Evolutionary conservation across 1,284 basidiomycete species (phyloP), one percentile per base, ranked within the genome.

Genomic region (Neotropicomus parvogracilis): DNA sequence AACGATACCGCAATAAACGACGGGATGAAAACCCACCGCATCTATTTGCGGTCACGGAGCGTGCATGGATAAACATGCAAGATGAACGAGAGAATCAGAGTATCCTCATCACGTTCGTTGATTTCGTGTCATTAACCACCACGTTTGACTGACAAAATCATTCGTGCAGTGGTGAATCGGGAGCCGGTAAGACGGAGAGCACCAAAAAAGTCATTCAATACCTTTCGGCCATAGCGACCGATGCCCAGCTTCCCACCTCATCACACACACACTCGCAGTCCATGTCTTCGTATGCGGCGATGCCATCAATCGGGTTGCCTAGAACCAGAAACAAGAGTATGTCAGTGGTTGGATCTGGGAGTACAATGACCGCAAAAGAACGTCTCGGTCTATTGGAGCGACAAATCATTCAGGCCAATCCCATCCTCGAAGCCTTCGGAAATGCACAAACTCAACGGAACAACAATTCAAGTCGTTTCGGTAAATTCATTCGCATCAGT

Each of bases 141-240:
- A 29, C 12, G 9, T 45, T 20, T 43, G 16, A 31, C 48, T 48
- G 16, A 59, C 26, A 6, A 6, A 14, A 8, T 40, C 24, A 17
- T 41, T 42, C 28, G 7, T 31, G 21, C 34, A 95, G 92, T 4
- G 97, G 97, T 47, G 97, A 99, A 75, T 99, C 97, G 3, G 97
- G 97, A 35, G 97, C 97, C 2, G 97, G 97, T 38, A 99, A 99
- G 77, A 99, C 97, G 1, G 97, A 99, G 68, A 99, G 95, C 71
- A 99, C 97, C 13, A 99, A 99, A 79, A 98, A 98, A 65, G 95
- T 99, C 62, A 99, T 99, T 50, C 97, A 99, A 68, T 99, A 99
- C 69, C 85, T 99, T 28, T 95, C 97, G 1, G 93, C 97, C 10
- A 97, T 98, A 56, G 97, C 97, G 4, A 85, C 90, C 14, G 90